Evolutionary conservation across 768 basidiomycete genomes (phyloP), one percentile per base, ranked within the genome.

Genomic region (Hydnomerulius pinastri): DNA sequence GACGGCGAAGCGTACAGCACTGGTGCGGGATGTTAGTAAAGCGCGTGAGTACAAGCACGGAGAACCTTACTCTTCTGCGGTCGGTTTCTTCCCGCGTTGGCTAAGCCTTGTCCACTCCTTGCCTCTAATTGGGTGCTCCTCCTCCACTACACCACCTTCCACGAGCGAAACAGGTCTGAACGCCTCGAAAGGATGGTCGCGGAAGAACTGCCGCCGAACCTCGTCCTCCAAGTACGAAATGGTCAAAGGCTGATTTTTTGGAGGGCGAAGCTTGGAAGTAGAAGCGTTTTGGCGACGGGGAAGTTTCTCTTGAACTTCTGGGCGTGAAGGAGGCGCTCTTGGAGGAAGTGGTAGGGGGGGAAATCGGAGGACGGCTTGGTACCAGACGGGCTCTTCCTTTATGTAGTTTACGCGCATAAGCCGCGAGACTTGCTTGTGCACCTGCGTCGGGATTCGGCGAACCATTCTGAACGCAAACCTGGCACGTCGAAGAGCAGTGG

Each of bases 151-250:
- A 17, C 74, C 82, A 13, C 76, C 77, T 71, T 99, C 97, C 0
- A 90, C 81, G 44, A 99, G 66, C 10, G 80, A 84, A 8, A 77
- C 75, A 2, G 92, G 84, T 36, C 95, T 78, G 70, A 95, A 90
- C 2, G 92, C 87, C 72, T 99, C 95, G 63, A 97, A 97, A 6
- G 97, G 94, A 66, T 97, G 95, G 73, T 99, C 97, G 35, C 77
- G 76, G 75, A 95, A 98, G 77, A 99, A 98, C 66, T 91, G 90
- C 47, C 83, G 77, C 29, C 97, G 84, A 50, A 98, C 74, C 54
- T 80, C 76, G 67, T 99, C 97, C 64, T 96, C 92, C 33, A 88
- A 51, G 65, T 94, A 97, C 46, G 76, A 74, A 43, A 98, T 78
- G 10, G 80, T 78, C 40, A 79, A 53, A 1, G 88, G 86, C 23